These are phyloP conservation scores for Neonectria faginata DNA, from an alignment of 2,329 filamentous ascomycete species.

Conservation along the genomic window DNA sequence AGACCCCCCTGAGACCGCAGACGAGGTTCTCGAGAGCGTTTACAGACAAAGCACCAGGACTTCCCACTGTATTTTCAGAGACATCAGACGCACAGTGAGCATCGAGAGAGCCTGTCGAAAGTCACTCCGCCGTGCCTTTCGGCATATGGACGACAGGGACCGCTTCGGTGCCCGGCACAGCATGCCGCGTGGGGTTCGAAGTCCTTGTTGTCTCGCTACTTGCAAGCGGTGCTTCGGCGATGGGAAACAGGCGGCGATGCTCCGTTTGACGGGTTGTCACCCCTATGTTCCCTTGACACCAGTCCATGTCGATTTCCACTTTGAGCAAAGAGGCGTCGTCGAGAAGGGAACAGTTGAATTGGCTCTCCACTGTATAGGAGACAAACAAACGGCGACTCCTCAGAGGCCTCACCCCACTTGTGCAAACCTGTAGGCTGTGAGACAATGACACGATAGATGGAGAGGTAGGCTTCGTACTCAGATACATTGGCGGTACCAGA, in stretches of 20 bases:
- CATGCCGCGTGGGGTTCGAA: constrained; percentile 19
- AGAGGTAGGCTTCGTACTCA: not conserved
- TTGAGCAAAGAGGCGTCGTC: not conserved
- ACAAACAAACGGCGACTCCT: constrained; percentile 28
- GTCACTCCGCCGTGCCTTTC: constrained; percentile 23
- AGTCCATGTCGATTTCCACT: not conserved
- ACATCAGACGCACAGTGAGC: constrained; percentile 22
- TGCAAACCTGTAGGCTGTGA: constrained; percentile 35
- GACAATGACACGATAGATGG: constrained; percentile 36
- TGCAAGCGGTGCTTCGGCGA: constrained; percentile 18
- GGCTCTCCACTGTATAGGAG: not conserved
- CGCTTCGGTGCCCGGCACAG: constrained; percentile 21
- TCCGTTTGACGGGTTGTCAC: constrained; percentile 31
- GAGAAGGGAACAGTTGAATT: not conserved
- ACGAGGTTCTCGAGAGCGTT: constrained; percentile 25
- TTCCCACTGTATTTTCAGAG: not conserved
- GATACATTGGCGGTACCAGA: constrained; percentile 20
- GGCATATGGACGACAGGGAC: constrained; percentile 30
- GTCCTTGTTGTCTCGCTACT: constrained; percentile 6
- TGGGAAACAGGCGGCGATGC: constrained; percentile 13
- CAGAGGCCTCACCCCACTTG: constrained; percentile 9
- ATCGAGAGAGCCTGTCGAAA: constrained; percentile 15
- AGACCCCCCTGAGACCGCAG: constrained; percentile 25
- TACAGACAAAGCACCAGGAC: constrained; percentile 1
- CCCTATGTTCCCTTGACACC: not conserved